These are phyloP conservation scores for Skeletonema tropicum DNA, from an alignment of 108 stramenopile species.

Conservation along the genomic window DNA sequence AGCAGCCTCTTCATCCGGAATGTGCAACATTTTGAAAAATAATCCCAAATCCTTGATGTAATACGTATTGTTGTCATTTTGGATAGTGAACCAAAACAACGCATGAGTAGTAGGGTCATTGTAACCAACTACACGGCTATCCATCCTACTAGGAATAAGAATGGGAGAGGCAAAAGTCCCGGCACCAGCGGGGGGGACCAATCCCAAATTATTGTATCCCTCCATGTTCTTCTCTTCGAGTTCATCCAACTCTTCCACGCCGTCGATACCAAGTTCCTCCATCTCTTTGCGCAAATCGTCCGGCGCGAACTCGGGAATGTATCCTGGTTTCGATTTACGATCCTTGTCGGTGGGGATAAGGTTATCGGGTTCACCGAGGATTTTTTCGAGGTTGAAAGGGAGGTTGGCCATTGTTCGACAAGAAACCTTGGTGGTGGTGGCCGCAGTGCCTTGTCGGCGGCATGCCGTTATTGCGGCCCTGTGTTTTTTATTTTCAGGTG, in stretches of 20 bases:
- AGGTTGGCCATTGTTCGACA: slow-evolving; percentile 55
- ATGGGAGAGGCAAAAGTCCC: slow-evolving; percentile 87
- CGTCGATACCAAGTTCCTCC: slow-evolving; percentile 84
- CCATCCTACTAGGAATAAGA: slow-evolving; percentile 82
- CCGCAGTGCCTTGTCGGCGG: slow-evolving; percentile 3
- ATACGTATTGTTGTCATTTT: slow-evolving; percentile 87
- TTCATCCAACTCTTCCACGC: slow-evolving; percentile 85
- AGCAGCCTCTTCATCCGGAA: slow-evolving; percentile 74
- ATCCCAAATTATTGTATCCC: slow-evolving; percentile 87
- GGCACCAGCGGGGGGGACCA: slow-evolving; percentile 87
- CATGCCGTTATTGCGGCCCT: slow-evolving; percentile 23
- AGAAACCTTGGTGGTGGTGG: slow-evolving; percentile 1
- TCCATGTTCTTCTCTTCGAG: slow-evolving; percentile 86
- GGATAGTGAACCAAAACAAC: slow-evolving; percentile 95
- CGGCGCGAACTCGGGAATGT: slow-evolving; percentile 76
- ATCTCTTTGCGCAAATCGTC: slow-evolving; percentile 81
- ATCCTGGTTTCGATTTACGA: slow-evolving; percentile 59
- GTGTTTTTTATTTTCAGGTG: background rate
- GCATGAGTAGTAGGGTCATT: slow-evolving; percentile 87
- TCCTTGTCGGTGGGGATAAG: slow-evolving; percentile 83
- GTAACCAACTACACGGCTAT: slow-evolving; percentile 85
- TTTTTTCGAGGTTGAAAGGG: slow-evolving; percentile 86
- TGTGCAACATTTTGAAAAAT: slow-evolving; percentile 93
- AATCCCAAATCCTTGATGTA: slow-evolving; percentile 92
- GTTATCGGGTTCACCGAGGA: slow-evolving; percentile 84